A percentile compares a stretch with the other conserved stretches of the same genome.
Conservation (phyloP, 352 stramenopile genomes). For the Thalassiosira exigua region DNA sequence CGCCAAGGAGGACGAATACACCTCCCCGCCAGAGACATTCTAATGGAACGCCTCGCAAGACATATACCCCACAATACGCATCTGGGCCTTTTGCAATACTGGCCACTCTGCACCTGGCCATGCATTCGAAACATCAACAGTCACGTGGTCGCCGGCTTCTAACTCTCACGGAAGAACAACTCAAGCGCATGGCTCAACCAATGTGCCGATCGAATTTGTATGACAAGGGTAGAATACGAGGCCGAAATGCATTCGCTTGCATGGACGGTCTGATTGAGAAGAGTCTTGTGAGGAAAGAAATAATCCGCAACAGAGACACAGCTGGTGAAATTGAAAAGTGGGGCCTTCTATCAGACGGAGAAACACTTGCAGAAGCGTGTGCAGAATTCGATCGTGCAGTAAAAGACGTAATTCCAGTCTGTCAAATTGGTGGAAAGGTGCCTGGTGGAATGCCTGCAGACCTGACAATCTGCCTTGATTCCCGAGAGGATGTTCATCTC, state of each 20-base stretch:
- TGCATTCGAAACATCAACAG: constrained; percentile 40
- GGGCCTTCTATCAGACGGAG: constrained; percentile 43
- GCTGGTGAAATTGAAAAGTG: constrained; percentile 62
- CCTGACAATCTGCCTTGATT: constrained; percentile 54
- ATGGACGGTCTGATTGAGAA: constrained; percentile 62
- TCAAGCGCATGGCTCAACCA: constrained; percentile 64
- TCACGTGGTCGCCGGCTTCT: constrained; percentile 41
- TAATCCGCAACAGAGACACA: constrained; percentile 42
- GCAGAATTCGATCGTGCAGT: constrained; percentile 56
- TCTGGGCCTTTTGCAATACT: constrained; percentile 64
- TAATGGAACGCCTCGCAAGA: constrained; percentile 1
- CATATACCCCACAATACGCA: constrained; percentile 63
- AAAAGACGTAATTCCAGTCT: constrained; percentile 25
- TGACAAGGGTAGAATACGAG: constrained; percentile 54
- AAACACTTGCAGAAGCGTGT: constrained; percentile 49
- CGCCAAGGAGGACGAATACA: constrained; percentile 9
- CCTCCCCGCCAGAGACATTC: not conserved
- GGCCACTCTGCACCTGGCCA: constrained; percentile 50
- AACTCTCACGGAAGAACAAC: constrained; percentile 56
- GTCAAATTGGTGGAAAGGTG: constrained; percentile 13
- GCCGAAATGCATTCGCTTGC: constrained; percentile 67
- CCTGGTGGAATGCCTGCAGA: constrained; percentile 23
- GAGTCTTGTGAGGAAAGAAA: constrained; percentile 61
- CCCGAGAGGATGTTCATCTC: constrained; percentile 58
- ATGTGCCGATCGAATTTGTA: constrained; percentile 68